phyloP scores from a whole-genome alignment of 257 asterid genomes.

The Ballota nigra region DNA sequence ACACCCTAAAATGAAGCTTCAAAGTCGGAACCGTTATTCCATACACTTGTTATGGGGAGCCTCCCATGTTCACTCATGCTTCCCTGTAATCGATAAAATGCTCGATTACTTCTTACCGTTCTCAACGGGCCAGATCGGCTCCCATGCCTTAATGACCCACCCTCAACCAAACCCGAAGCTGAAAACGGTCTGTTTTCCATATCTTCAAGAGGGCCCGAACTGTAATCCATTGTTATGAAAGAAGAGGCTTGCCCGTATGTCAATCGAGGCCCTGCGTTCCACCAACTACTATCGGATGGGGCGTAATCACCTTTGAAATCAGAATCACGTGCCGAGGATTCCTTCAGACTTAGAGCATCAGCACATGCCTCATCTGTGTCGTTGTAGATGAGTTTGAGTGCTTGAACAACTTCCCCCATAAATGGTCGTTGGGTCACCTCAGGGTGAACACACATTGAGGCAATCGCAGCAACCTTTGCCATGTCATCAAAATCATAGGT shows the following conservation, averaged over 20 bases:
- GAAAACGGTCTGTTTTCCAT: slow-evolving; percentile 65
- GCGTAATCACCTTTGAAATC: slow-evolving; percentile 67
- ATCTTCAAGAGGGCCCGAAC: slow-evolving; percentile 82
- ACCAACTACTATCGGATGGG: slow-evolving; percentile 95
- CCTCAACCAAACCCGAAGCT: slow-evolving; percentile 25
- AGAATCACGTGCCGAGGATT: slow-evolving; percentile 78
- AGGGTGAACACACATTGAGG: slow-evolving; percentile 92
- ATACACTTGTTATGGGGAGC: slow-evolving; percentile 40
- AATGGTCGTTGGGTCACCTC: slow-evolving; percentile 94
- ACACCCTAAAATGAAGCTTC: slow-evolving; percentile 69
- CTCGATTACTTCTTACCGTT: slow-evolving; percentile 58
- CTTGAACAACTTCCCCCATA: slow-evolving; percentile 98
- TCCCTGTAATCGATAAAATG: slow-evolving; percentile 67
- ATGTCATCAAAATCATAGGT: slow-evolving; percentile 79
- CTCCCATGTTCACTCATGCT: slow-evolving; percentile 86
- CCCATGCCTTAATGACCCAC: slow-evolving; percentile 55
- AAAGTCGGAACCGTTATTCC: slow-evolving; percentile 50
- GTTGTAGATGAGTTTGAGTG: slow-evolving; percentile 86
- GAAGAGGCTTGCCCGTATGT: slow-evolving; percentile 69
- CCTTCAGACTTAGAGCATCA: slow-evolving; percentile 73
- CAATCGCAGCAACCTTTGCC: slow-evolving; percentile 95
- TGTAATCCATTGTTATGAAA: slow-evolving; percentile 91
- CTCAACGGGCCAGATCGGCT: slow-evolving; percentile 86
- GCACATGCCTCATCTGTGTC: slow-evolving; percentile 76
- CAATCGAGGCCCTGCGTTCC: slow-evolving; percentile 82